Evolutionary conservation across 176 grass and related monocot genomes (phyloP), one percentile per base, ranked within the genome.

Genomic region (Aegilops speltoides): DNA sequence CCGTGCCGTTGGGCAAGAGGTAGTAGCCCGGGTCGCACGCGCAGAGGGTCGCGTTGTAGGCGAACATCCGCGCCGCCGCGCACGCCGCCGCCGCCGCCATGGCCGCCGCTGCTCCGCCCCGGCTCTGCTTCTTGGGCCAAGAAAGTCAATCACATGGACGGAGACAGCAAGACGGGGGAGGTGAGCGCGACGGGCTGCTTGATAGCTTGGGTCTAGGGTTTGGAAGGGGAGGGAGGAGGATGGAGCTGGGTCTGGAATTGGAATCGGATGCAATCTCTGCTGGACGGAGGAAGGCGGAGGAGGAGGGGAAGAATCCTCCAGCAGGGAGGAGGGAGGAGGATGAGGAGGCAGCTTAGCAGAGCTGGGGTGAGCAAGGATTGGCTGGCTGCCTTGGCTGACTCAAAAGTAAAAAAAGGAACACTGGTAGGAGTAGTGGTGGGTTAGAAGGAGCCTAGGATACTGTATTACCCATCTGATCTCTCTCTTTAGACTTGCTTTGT

Each of bases 11-110:
- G 50, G 62, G 15, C 65, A 32, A 73, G 85, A 88, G 64, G 86
- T 94, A 96, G 83, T 77, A 86, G 1, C 96, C 96, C 7, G 96
- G 96, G 33, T 94, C 85, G 90, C 96, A 98, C 20, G 91, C 84
- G 89, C 96, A 98, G 6, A 92, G 90, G 7, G 84, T 89, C 16
- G 83, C 83, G 76, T 96, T 98, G 87, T 89, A 94, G 41, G 81
- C 86, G 90, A 98, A 94, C 88, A 90, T 92, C 71, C 62, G 79
- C 32, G 86, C 68, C 61, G 80, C 90, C 79, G 90, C 45, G 90
- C 93, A 95, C 83, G 82, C 68, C 68, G 43, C 41, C 34, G 26
- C 57, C 22, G 60, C 66, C 71, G 73, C 84, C 84, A 89, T 89
- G 62, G 79, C 67, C 8, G n/a, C n/a, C n/a, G 50, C 32, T 25